Percentiles rank a stretch among this genome's conserved stretches.
Evolutionary conservation across 176 grass and related monocot species (phyloP).

Genomic region (Triticum timopheevii): DNA sequence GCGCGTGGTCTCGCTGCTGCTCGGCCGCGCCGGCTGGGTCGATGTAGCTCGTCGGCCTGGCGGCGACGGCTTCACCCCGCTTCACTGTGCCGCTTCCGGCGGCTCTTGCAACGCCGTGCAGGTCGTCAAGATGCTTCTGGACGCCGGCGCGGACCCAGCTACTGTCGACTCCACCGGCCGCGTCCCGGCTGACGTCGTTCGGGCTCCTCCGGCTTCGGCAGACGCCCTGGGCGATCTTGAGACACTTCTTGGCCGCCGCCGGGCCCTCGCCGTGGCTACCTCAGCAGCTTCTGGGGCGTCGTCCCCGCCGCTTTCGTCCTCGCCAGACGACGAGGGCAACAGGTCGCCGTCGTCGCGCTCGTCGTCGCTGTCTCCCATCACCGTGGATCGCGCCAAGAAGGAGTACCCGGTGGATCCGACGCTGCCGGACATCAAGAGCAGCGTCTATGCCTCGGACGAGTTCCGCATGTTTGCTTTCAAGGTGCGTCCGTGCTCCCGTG

Average conservation of each 20-base stretch:
- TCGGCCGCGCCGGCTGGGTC: constrained; percentile 43
- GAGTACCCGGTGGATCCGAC: constrained; percentile 86
- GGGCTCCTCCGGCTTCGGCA: constrained; percentile 20
- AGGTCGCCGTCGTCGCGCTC: constrained; percentile 46
- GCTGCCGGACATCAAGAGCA: constrained; percentile 82
- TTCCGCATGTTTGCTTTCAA: constrained; percentile 94
- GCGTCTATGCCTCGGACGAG: constrained; percentile 76
- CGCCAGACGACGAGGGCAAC: constrained; percentile 58
- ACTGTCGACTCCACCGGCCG: constrained; percentile 46
- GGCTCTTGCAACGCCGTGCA: constrained; percentile 50
- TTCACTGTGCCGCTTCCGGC: constrained; percentile 80
- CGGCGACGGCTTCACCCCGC: constrained; percentile 49
- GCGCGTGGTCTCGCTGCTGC: constrained; percentile 43
- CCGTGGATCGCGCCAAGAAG: constrained; percentile 62
- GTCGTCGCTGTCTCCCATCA: constrained; percentile 50
- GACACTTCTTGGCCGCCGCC: constrained; percentile 46
- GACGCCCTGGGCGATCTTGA: constrained; percentile 44
- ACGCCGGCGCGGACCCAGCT: constrained; percentile 64
- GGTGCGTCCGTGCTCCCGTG: constrained; percentile 81
- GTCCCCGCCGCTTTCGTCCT: constrained; percentile 60
- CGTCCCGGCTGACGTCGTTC: constrained; percentile 51
- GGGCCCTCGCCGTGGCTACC: constrained; percentile 34
- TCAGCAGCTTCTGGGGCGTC: constrained; percentile 40
- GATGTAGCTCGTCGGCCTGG: constrained; percentile 48
- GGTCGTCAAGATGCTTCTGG: constrained; percentile 57